phyloP scores from a whole-genome alignment of 257 asterid species.

The Misopates orontium region DNA sequence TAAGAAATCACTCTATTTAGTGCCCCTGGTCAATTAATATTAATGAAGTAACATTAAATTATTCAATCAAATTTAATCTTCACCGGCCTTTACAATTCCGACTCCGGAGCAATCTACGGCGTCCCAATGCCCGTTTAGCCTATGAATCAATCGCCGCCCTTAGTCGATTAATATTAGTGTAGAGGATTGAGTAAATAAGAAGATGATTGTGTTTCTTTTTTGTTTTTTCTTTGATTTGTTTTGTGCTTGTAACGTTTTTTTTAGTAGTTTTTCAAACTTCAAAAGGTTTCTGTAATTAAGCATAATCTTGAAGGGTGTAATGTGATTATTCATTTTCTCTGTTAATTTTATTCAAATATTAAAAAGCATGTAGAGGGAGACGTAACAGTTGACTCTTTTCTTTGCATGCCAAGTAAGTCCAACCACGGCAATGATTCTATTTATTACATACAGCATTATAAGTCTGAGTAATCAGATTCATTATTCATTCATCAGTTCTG shows the following conservation, averaged over 20 bases:
- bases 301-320: too few relatives aligned
- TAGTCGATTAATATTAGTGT: too few relatives aligned
- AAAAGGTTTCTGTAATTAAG: too few relatives aligned
- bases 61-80: too few relatives aligned
- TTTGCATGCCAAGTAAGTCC: background rate
- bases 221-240: background rate
- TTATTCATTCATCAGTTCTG: background rate
- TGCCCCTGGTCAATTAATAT: too few relatives aligned
- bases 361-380: background rate
- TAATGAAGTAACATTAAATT: too few relatives aligned
- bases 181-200: too few relatives aligned
- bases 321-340: too few relatives aligned
- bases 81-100: slow-evolving; percentile 64
- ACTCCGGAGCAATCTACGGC: slow-evolving; percentile 71
- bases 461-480: background rate
- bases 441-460: slow-evolving; percentile 14
- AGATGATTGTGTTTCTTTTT: too few relatives aligned
- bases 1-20: too few relatives aligned
- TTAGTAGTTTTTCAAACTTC: too few relatives aligned
- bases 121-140: slow-evolving; percentile 91
- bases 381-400: slow-evolving; percentile 5
- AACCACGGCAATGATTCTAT: slow-evolving; percentile 14
- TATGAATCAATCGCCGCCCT: slow-evolving; percentile 85
- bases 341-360: background rate
- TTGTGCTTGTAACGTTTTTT: background rate